Evolutionary conservation across 2,329 filamentous ascomycete species (phyloP), one percentile per base, ranked within the genome.

Genomic region (Dactylellina sp.): DNA sequence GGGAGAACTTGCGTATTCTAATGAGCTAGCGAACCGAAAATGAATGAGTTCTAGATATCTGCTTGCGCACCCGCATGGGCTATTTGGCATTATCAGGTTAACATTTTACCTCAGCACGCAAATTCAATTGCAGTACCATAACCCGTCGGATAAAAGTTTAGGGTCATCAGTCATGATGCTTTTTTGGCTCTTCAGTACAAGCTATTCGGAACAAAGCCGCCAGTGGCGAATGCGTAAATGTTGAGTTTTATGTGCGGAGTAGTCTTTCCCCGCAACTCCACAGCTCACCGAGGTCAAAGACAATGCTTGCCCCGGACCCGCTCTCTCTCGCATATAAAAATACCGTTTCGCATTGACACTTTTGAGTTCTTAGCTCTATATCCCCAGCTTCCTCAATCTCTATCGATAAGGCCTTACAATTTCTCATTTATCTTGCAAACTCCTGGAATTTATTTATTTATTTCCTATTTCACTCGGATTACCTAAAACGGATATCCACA

Each of bases 211-310:
- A 42, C 35, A 53, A 53, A 28, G 46, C 63, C 47, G 46, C 16
- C 16, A 49, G 42, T 47, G 42, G 40, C 12, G 25, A 18, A 14
- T 44, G 37, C 28, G 44, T 60, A 12, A 24, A 18, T 40, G 7
- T 40, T 40, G 24, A 63, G 50, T 57, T 63, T 70, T 59, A n/a
- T 40, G 28, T 60, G 59, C 66, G 59, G 59, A 64, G 49, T 64
- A 64, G 28, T 25, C 25, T 47, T 72, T 64, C 59, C 64, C 66
- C 66, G 60, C 66, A 72, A 22, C 24, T 16, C n/a, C 28, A 16
- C 44, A 68, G 28, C 55, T 32, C 44, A 3, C 32, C 47, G 6
- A 59, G 16, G 49, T 44, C n/a, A 32, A 9, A 32, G 24, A 25
- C 40, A 24, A 7, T 18, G 28, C 9, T 22, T 11, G 25, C 7